Base-by-base conservation (phyloP, 192 early-diverging fungal genomes). In the Podila epicladia region DNA sequence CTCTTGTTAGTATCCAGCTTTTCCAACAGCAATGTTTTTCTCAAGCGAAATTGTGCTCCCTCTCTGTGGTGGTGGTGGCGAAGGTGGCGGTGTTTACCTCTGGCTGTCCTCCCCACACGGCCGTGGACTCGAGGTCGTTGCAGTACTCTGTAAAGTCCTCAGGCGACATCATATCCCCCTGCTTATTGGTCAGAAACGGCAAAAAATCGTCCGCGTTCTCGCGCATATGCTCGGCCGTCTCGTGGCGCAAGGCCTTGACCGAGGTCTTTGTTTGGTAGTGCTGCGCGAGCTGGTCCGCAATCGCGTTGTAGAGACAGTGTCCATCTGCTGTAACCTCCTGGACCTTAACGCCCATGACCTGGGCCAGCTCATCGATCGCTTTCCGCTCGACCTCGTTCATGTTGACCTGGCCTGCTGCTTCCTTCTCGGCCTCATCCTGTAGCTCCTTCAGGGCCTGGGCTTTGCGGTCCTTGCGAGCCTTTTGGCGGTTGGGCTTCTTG, bases 91-190 rank as follows among this genome's bases (percentile, higher is more conserved):
- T 26, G 35, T 20, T 62, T 84, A 94, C 93, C 87, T 99, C 97
- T 20, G 92, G 86, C 66, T 99, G 93, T 11, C 97, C 97, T 72
- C 97, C 97, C 97, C 97, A 99, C 6, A 89, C 87, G 2, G 96
- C 94, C 0, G 96, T 95, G 22, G 75, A 72, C 72, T 94, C 95
- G 20, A 98, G 82, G 32, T 89, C 88, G 70, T 91, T 66, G 80
- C 96, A 97, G 69, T 98, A 94, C 26, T 78, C 67, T 48, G 84
- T 82, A 87, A 91, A 97, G 68, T 95, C 91, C 24, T 90, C 92
- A 80, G 64, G 7, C 17, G 45, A 71, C 65, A 82, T 69, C 85
- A 93, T 89, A 70, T 94, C 93, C 12, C 96, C 97, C n/a, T 88
- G 83, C 26, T 96, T 88, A 59, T 89, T 92, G 19, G 89, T 84